Evolutionary conservation across 2,329 filamentous ascomycete species (phyloP).

Genomic region (Phyllosticta citriasiana): DNA sequence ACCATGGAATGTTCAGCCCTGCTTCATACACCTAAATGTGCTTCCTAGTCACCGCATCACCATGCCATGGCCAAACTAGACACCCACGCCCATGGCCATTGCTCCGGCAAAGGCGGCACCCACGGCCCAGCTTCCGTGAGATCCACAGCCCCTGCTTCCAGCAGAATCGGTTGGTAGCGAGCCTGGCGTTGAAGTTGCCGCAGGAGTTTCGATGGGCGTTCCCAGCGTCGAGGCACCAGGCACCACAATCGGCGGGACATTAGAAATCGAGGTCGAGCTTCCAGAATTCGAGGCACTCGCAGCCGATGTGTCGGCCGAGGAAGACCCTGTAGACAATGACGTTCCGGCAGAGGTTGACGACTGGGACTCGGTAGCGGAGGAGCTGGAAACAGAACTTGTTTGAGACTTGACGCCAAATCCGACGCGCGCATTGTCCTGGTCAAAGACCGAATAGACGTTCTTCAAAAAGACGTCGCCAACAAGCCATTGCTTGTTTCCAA

Average conservation of each 20-base stretch:
- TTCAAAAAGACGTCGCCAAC: constrained; percentile 79
- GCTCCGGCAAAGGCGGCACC: not conserved
- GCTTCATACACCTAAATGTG: not conserved
- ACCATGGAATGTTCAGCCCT: not conserved
- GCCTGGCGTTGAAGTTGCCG: not conserved
- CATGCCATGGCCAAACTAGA: not conserved
- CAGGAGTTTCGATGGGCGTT: not conserved
- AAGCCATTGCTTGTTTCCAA: constrained; percentile 58
- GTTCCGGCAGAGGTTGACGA: not conserved
- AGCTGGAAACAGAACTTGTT: not conserved
- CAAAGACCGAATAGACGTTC: constrained; percentile 82
- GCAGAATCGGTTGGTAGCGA: not conserved
- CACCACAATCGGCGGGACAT: not conserved
- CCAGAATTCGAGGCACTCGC: not conserved
- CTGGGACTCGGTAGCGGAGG: constrained; percentile 4
- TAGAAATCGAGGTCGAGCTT: not conserved
- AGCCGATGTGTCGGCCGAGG: not conserved
- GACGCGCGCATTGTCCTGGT: constrained; percentile 57
- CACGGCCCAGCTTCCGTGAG: not conserved
- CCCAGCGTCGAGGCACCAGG: not conserved
- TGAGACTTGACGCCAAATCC: constrained; percentile 34
- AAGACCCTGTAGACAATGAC: not conserved
- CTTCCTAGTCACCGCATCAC: not conserved
- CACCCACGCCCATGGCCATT: not conserved
- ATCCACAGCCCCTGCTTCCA: not conserved